These are phyloP conservation scores for Fusarium guadeloupense DNA, from an alignment of 2,329 filamentous ascomycete species.

Conservation along the genomic window DNA sequence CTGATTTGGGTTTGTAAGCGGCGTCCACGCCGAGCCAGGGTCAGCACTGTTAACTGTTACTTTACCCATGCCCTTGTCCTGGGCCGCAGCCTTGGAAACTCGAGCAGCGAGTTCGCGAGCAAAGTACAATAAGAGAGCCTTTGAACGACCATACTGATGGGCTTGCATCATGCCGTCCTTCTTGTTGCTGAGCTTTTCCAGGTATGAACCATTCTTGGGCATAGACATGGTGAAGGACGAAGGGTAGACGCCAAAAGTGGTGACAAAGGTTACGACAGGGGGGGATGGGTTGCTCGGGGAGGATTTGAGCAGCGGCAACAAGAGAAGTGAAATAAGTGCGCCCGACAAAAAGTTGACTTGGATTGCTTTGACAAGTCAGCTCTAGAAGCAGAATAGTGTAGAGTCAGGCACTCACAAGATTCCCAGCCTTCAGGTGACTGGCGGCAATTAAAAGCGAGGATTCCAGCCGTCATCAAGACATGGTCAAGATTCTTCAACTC, in stretches of 20 bases:
- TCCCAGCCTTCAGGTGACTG: conserved; percentile 53
- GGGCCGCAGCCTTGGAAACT: conserved; percentile 30
- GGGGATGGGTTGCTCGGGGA: conserved; percentile 46
- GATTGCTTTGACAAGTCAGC: conserved; percentile 37
- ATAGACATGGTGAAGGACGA: conserved; percentile 50
- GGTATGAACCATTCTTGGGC: conserved; percentile 47
- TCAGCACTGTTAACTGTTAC: conserved; percentile 53
- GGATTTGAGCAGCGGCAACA: conserved; percentile 47
- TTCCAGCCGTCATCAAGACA: conserved; percentile 50
- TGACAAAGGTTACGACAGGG: conserved; percentile 51
- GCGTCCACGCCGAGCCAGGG: conserved; percentile 51
- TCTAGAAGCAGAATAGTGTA: not conserved
- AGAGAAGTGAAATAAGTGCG: conserved; percentile 47
- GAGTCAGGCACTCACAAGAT: conserved; percentile 44
- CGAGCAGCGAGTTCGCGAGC: conserved; percentile 49
- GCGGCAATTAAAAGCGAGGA: conserved; percentile 49
- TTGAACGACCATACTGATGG: conserved; percentile 52
- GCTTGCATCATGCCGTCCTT: conserved; percentile 49
- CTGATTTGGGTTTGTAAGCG: conserved; percentile 50
- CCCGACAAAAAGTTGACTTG: conserved; percentile 52
- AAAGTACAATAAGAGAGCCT: conserved; percentile 51
- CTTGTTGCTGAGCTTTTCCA: conserved; percentile 49
- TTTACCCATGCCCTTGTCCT: conserved; percentile 33
- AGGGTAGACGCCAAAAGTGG: conserved; percentile 51
- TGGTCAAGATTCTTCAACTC: conserved; percentile 47